phyloP scores from a whole-genome alignment of 2,329 filamentous ascomycete genomes.

The Pseudomassariella vexata region DNA sequence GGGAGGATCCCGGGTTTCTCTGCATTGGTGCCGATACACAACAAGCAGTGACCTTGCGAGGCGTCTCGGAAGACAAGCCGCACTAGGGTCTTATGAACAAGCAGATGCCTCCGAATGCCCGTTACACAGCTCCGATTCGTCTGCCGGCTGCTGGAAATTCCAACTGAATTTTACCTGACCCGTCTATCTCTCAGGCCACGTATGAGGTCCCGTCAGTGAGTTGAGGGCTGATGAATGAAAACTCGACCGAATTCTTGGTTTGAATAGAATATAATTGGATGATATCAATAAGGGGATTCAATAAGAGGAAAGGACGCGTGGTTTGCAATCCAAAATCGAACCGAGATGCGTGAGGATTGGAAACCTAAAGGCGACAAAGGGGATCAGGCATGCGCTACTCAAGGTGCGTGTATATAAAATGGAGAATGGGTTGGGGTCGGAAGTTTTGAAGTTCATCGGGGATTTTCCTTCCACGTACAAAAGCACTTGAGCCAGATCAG shows the following conservation, averaged over 20 bases:
- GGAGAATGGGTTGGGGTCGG: no score
- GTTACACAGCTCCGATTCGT: conserved; percentile 19
- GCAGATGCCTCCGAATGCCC: conserved; percentile 46
- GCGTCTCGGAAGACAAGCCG: conserved; percentile 32
- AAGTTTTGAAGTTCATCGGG: no score
- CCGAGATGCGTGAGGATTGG: conserved; percentile 1
- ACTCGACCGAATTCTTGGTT: conserved; percentile 4
- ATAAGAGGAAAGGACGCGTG: conserved; percentile 1
- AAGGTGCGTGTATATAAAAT: no score
- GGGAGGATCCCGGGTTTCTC: conserved; percentile 33
- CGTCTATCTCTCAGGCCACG: conserved; percentile 1
- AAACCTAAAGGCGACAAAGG: conserved; percentile 7
- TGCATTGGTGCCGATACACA: conserved; percentile 30
- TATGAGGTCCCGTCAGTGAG: background rate
- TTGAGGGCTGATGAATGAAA: background rate
- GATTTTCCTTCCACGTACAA: no score
- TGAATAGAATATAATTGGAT: no score
- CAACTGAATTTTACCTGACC: background rate
- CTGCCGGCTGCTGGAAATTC: conserved; percentile 5
- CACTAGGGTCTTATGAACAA: conserved; percentile 32
- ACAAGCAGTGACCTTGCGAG: conserved; percentile 36
- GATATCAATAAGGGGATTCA: no score
- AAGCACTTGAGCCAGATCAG: no score
- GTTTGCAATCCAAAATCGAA: background rate
- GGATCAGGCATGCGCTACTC: no score